phyloP scores from a whole-genome alignment of 2,329 filamentous ascomycete genomes.

The Exophiala xenobiotica region DNA sequence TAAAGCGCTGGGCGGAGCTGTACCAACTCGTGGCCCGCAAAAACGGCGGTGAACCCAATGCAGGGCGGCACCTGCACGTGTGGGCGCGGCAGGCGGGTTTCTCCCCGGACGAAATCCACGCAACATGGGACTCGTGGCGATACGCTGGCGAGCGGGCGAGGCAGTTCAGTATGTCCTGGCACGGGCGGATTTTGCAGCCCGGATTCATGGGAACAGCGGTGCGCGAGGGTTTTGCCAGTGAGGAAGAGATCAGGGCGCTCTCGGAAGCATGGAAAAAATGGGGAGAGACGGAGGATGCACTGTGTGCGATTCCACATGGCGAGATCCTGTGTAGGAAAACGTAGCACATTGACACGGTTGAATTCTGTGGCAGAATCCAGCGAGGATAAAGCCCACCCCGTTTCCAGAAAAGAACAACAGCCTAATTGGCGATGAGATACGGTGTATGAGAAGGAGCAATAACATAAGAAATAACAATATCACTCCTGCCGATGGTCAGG shows the following conservation, averaged over 20 bases:
- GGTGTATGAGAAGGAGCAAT: too few species aligned
- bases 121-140: slow-evolving; percentile 26
- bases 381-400: too few species aligned
- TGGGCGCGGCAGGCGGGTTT: slow-evolving; percentile 34
- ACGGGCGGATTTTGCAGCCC: slow-evolving; percentile 27
- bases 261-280: slow-evolving; percentile 29
- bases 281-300: slow-evolving; percentile 26
- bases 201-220: slow-evolving; percentile 28
- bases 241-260: slow-evolving; percentile 28
- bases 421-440: too few species aligned
- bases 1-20: slow-evolving; percentile 32
- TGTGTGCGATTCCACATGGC: slow-evolving; percentile 20
- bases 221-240: slow-evolving; percentile 23
- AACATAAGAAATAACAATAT: too few species aligned
- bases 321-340: slow-evolving; percentile 24
- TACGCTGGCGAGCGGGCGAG: slow-evolving; percentile 22
- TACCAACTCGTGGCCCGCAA: slow-evolving; percentile 33
- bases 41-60: slow-evolving; percentile 36
- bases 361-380: too few species aligned
- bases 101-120: slow-evolving; percentile 23
- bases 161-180: slow-evolving; percentile 28
- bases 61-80: slow-evolving; percentile 30
- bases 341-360: slow-evolving; percentile 1
- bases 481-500: too few species aligned
- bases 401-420: too few species aligned